Evolutionary conservation across 1,139 yeast genomes (phyloP), one percentile per base, ranked within the genome.

Genomic region (Magnusiomyces fungicola): DNA sequence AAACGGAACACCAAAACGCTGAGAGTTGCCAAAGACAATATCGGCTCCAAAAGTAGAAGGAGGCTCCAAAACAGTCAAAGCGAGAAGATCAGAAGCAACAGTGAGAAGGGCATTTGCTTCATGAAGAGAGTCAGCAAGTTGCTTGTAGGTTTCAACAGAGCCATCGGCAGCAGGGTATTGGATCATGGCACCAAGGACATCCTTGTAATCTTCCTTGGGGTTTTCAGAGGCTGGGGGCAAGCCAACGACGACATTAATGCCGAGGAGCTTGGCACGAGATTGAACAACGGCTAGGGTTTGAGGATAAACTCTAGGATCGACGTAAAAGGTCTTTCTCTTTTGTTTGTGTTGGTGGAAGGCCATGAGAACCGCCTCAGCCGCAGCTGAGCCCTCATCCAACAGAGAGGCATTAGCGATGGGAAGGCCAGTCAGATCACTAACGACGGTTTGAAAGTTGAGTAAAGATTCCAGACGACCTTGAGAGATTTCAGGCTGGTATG

Each of bases 401-500:
- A 92, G 73, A 2, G 97, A 90, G 1, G 97, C 95, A 65, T 92
- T 92, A 51, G 97, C 92, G 65, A 92, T 80, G 32, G 88, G 84
- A 69, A 92, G 75, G 1, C 97, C 97, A 3, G 98, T 92, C 60
- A 92, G 75, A 51, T 94, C 96, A 41, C 89, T 72, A 21, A 92
- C 76, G 67, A 90, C 74, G 25, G 98, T 92, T 70, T 92, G 98
- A 71, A 78, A 92, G 69, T 92, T 92, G 58, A 92, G 72, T 56
- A 92, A 73, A 34, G 95, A 81, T 68, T 90, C 96, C 60, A 92
- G 76, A 62, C 98, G 80, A 49, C 98, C 98, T 69, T 92, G 98
- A 2, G 97, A 85, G 56, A 92, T 90, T 68, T 92, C 98, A 1
- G 98, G 97, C 70, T 92, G 98, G 66, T 92, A 92, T 33, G 98